phyloP scores from a whole-genome alignment of 441 rosid species.

The Corymbia calophylla region DNA sequence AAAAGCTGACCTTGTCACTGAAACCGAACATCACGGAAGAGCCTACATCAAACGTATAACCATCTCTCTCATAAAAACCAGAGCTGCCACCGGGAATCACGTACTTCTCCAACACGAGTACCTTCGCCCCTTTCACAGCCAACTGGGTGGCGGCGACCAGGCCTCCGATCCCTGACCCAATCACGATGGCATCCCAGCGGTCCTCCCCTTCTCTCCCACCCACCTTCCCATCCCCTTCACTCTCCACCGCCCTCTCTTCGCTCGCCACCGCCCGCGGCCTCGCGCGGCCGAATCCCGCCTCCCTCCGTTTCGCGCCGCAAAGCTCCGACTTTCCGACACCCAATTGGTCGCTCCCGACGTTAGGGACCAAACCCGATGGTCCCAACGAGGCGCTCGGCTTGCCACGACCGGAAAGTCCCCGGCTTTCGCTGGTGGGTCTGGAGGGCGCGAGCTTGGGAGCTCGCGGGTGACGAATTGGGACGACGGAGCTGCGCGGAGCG shows the following conservation, averaged over 20 bases:
- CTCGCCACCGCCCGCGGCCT: slow-evolving; percentile 32
- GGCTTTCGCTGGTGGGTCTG: neutral
- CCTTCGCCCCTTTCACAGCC: slow-evolving; percentile 84
- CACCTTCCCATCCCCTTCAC: slow-evolving; percentile 18
- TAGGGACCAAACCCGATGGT: neutral
- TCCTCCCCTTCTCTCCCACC: slow-evolving; percentile 16
- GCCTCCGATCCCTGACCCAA: slow-evolving; percentile 95
- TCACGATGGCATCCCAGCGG: slow-evolving; percentile 67
- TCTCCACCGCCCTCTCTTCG: slow-evolving; percentile 21
- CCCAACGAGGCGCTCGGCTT: neutral
- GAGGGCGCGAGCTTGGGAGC: neutral
- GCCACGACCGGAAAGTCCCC: neutral
- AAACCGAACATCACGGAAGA: slow-evolving; percentile 98
- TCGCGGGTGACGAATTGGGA: neutral
- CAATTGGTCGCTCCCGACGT: neutral
- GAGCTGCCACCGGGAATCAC: slow-evolving; percentile 98
- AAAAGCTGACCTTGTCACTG: slow-evolving; percentile 74
- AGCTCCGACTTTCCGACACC: neutral
- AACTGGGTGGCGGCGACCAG: slow-evolving; percentile 87
- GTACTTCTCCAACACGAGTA: slow-evolving; percentile 87
- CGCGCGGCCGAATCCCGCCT: slow-evolving; percentile 2
- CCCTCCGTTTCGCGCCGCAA: neutral
- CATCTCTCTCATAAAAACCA: slow-evolving; percentile 81
- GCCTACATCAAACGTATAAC: slow-evolving; percentile 91
- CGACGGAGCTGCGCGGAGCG: neutral